Evolutionary conservation across 768 basidiomycete genomes (phyloP), one percentile per base, ranked within the genome.

Genomic region (Kwoniella dendrophila): DNA sequence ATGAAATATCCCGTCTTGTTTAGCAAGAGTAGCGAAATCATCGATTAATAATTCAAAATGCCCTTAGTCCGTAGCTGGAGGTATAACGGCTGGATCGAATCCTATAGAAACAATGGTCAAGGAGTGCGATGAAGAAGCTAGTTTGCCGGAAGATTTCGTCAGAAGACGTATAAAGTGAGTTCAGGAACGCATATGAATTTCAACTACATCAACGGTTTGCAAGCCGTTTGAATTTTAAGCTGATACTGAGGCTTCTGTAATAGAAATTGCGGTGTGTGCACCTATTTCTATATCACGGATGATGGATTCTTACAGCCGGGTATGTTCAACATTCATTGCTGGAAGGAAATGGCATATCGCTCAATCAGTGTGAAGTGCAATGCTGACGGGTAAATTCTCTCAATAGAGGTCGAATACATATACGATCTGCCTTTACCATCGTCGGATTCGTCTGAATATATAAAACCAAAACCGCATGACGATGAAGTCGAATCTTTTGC

Each of bases 401-500:
- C 20, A 38, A 22, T 90, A 2, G 92, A 95, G 80, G 81, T 94
- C 30, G 85, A 95, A 82, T 93, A 90, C 74, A 81, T 88, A 24
- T 98, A 92, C 71, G 92, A 97, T 70, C 81, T 97, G 49, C 78
- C 79, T 49, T 83, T 96, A 22, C 92, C 91, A 0, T 64, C 80
- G 4, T 50, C 58, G 26, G 57, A 59, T 22, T 73, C 72, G 7
- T 33, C 68, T 16, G 77, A 81, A 14, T 78, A 82, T 18, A 85
- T 88, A 65, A 81, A 82, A 48, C 91, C 90, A 6, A 82, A 83
- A 53, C 91, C 93, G 0, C 82, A 85, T 22, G 96, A 99, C 67
- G 93, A 91, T 26, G 96, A 99, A 75, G 96, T 96, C 1, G 93
- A 96, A 74, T 87, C 85, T 0, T 99, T 99, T 69, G 86, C 92